Base-by-base conservation (phyloP, 1,284 basidiomycete species). In the Malassezia japonica region DNA sequence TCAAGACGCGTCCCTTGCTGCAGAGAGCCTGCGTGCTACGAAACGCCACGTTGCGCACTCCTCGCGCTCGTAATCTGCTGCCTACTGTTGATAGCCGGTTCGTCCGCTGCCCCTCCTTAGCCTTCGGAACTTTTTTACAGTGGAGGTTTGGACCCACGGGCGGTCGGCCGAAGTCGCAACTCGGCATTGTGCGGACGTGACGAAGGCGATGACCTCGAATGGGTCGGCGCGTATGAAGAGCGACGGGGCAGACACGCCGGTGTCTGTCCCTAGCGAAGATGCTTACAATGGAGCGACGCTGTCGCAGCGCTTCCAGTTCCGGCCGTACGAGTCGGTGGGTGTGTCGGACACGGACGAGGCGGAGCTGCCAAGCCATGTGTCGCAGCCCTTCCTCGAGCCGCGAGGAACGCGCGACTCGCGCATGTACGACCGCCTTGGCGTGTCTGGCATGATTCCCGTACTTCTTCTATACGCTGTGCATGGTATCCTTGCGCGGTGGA, bases 401-500 rank as follows among this genome's bases (percentile, higher is more conserved):
- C 10, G 20, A 8, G 18, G 27, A 15, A n/a, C 5, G 18, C 40
- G 21, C 27, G 35, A 35, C 32, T 23, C 32, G 33, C 23, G 18
- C 20, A 27, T 15, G 31, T 34, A 41, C 25, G 50, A 40, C 15
- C 50, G 37, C 9, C 12, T 39, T 15, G 37, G 33, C 6, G 3
- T 39, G 13, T 2, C 21, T 15, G 50, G 37, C 1, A 21, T 28
- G 23, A 24, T 46, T 24, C 38, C 38, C 5, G 46, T 46, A 15
- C 24, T 41, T 4, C 20, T 20, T 3, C 25, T 52, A 23, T 47
- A 41, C 16, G 6, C 42, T 2, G 36, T 43, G 23, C 44, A 46
- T 32, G 41, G 37, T 29, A 10, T 66, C 10, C 37, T 70, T 36
- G 47, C 57, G 13, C 62, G 66, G 25, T 72, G 70, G 70, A 67